phyloP scores from a whole-genome alignment of 2,329 filamentous ascomycete genomes.

The Orbilia blumenaviensis region DNA sequence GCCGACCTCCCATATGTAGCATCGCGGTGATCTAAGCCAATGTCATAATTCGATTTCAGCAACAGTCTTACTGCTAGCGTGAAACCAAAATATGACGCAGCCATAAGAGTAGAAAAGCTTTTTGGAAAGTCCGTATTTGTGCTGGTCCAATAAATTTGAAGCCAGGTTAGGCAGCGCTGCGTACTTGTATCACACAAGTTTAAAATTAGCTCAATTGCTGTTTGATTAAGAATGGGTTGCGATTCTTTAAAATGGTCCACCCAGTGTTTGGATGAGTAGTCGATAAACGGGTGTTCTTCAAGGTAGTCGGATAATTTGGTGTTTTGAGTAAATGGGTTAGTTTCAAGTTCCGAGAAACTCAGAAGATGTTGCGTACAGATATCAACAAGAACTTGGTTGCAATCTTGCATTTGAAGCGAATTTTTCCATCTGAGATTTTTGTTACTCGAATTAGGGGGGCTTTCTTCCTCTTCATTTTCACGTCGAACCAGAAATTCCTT shows the following conservation, averaged over 20 bases:
- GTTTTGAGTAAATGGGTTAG: background rate
- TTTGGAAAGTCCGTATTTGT: background rate
- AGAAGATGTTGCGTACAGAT: slow-evolving; percentile 4
- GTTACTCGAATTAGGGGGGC: background rate
- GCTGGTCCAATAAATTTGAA: background rate
- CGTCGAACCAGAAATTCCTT: slow-evolving; percentile 60
- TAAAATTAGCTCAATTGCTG: background rate
- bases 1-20: slow-evolving; percentile 6
- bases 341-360: background rate
- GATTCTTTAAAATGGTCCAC: background rate
- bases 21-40: slow-evolving; percentile 11
- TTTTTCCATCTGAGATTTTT: background rate
- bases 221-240: background rate
- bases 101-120: background rate
- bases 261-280: background rate
- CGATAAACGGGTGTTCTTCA: background rate
- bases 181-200: background rate
- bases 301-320: background rate
- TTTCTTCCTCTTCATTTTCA: slow-evolving; percentile 8
- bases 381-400: background rate
- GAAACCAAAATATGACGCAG: background rate
- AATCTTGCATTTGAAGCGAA: slow-evolving; percentile 5
- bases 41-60: background rate
- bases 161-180: background rate
- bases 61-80: background rate